Evolutionary conservation across 148 eudicot genomes (phyloP), one percentile per base, ranked within the genome.

Genomic region (Bassia scoparia): DNA sequence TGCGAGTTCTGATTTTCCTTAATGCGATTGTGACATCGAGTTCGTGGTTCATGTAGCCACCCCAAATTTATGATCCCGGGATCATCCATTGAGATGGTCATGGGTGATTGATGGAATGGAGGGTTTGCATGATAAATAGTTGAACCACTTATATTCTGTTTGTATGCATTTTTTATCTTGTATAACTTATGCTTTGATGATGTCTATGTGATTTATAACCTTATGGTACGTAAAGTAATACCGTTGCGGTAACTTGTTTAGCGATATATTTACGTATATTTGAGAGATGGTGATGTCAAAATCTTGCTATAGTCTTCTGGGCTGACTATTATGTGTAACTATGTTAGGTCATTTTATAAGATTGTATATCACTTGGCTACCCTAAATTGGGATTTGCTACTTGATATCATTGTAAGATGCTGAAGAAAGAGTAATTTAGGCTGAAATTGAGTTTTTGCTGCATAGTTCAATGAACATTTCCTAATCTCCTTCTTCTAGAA

Each of bases 1-100:
- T 94, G 3, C 88, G 86, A 73, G 90, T n/a, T 94, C 53, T 94
- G 86, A 90, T 23, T 38, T 72, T 38, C 37, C 21, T 35, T 35
- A 23, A 3, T 35, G 23, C n/a, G 11, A 34, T 34, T 17, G n/a
- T n/a, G n/a, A n/a, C n/a, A n/a, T n/a, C n/a, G n/a, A n/a, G n/a
- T n/a, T n/a, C n/a, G n/a, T n/a, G n/a, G n/a, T n/a, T n/a, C n/a
- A n/a, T n/a, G n/a, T n/a, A n/a, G n/a, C n/a, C n/a, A n/a, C n/a
- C n/a, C n/a, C n/a, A n/a, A n/a, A n/a, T n/a, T n/a, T n/a, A n/a
- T n/a, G n/a, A n/a, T n/a, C n/a, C n/a, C n/a, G n/a, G n/a, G n/a
- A n/a, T n/a, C n/a, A n/a, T n/a, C n/a, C n/a, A n/a, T n/a, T n/a
- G n/a, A n/a, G n/a, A n/a, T n/a, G n/a, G n/a, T n/a, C n/a, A n/a